phyloP scores from a whole-genome alignment of 208 protist species.

The Leishmania martiniquensis region DNA sequence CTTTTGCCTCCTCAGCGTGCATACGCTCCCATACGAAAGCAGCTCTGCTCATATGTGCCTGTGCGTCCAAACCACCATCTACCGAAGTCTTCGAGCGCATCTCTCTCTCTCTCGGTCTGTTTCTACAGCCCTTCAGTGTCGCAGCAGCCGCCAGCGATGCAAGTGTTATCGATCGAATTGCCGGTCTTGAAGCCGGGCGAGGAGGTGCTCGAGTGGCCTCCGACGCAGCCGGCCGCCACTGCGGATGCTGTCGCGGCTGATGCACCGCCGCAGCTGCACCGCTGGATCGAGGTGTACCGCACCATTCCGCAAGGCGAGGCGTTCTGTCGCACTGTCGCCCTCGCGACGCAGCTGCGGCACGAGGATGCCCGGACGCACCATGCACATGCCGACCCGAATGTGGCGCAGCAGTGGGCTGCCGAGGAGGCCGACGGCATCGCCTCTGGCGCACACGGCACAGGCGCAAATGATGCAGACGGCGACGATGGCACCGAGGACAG shows the following conservation, averaged over 20 bases:
- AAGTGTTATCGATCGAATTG: slow-evolving; percentile 37
- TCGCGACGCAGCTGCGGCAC: slow-evolving; percentile 41
- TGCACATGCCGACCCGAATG: slow-evolving; percentile 52
- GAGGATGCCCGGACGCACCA: slow-evolving; percentile 46
- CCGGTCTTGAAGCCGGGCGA: slow-evolving; percentile 31
- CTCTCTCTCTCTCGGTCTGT: too few species aligned
- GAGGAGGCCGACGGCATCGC: slow-evolving; percentile 35
- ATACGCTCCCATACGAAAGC: background rate
- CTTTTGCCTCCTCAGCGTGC: background rate
- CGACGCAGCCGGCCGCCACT: background rate
- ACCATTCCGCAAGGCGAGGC: slow-evolving; percentile 50
- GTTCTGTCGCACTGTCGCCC: slow-evolving; percentile 44
- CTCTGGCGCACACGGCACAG: slow-evolving; percentile 16
- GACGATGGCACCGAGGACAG: slow-evolving; percentile 35
- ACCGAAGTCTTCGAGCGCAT: background rate
- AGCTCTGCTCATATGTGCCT: background rate
- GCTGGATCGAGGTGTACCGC: slow-evolving; percentile 34
- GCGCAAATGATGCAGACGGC: slow-evolving; percentile 31
- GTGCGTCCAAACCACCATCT: background rate
- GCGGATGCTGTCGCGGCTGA: slow-evolving; percentile 3
- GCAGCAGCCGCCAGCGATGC: slow-evolving; percentile 13
- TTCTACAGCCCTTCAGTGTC: background rate
- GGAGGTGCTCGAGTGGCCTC: slow-evolving; percentile 22
- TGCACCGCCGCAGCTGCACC: slow-evolving; percentile 18
- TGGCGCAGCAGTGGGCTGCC: slow-evolving; percentile 33